Evolutionary conservation across 495 filamentous ascomycete species (phyloP), one percentile per base, ranked within the genome.

Genomic region (Aspergillus kassunensis): DNA sequence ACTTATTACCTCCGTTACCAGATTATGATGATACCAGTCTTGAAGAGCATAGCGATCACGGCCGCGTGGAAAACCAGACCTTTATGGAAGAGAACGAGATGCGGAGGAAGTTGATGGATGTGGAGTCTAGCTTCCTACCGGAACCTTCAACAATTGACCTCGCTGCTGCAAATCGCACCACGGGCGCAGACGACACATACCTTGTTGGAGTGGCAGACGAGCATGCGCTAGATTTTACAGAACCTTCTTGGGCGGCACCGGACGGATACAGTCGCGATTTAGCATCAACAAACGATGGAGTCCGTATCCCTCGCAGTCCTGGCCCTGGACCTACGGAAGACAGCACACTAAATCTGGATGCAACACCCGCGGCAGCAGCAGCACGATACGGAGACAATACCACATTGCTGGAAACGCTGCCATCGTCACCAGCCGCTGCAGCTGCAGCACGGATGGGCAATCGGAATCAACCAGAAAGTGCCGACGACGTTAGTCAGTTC

Each of bases 41-140:
- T 56, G 70, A 75, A 34, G 64, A 73, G 50, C 33, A 40, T 8
- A 73, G 64, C 50, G 66, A 74, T 24, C 62, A 63, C 35, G 69
- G 72, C 30, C 64, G 64, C 40, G 61, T 43, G 40, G 72, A 72
- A 23, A 75, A 76, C 23, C 71, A 78, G 52, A 80, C 76, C 1
- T 61, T 74, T 9, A 61, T 86, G 36, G 79, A 85, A 59, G 85
- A 88, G 64, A 74, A 69, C 27, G 83, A 85, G 55, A 87, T 88
- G 81, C 74, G 77, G 44, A 74, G 74, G 49, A 86, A 88, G 63
- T 63, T 95, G 51, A 85, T 88, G 72, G 90, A 95, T 61, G 81
- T 93, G 52, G 91, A 96, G 64, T 95, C 90, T 7, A 95, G 88
- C 61, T 95, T 95, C 56, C 45, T 91, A 33, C 77, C 77, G 0